Evolutionary conservation across 2,329 filamentous ascomycete genomes (phyloP).

Genomic region (Botrytis squamosa): DNA sequence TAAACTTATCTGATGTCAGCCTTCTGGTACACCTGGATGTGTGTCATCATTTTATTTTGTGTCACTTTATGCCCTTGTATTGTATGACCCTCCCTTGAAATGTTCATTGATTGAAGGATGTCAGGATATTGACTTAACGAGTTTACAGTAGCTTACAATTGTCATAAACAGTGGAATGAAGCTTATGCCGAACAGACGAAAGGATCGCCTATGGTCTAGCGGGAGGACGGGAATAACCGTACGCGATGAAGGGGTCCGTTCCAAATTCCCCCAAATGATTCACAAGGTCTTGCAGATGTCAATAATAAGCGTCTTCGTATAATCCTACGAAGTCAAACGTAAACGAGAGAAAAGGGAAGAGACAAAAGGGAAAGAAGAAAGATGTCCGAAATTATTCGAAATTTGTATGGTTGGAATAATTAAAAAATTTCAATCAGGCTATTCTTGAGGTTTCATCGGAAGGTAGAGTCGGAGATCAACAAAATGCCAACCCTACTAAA

Average conservation of each 20-base stretch:
- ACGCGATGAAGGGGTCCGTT: conserved; percentile 20
- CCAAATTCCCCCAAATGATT: conserved; percentile 17
- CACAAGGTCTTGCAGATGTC: not conserved
- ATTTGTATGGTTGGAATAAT: conserved; percentile 8
- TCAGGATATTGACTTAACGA: not conserved
- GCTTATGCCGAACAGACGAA: conserved; percentile 18
- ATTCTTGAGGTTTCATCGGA: not conserved
- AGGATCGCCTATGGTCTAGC: not conserved
- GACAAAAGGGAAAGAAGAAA: not conserved
- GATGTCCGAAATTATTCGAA: not conserved
- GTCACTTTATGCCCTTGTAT: not conserved
- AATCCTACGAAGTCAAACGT: conserved; percentile 16
- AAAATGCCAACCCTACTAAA: not conserved
- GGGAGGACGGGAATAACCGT: conserved; percentile 27
- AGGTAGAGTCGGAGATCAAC: not conserved
- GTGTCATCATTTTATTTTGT: not conserved
- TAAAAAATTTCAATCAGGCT: not conserved
- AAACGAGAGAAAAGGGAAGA: not conserved
- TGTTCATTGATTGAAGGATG: not conserved
- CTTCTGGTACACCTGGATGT: not conserved
- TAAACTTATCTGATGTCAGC: conserved; percentile 18
- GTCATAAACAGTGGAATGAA: not conserved
- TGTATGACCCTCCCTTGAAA: not conserved
- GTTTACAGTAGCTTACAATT: not conserved
- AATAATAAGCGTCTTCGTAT: conserved; percentile 15